These are phyloP conservation scores for Chlamydomonas reinhardtii DNA, from an alignment of 163 green algal genomes.

Conservation along the genomic window DNA sequence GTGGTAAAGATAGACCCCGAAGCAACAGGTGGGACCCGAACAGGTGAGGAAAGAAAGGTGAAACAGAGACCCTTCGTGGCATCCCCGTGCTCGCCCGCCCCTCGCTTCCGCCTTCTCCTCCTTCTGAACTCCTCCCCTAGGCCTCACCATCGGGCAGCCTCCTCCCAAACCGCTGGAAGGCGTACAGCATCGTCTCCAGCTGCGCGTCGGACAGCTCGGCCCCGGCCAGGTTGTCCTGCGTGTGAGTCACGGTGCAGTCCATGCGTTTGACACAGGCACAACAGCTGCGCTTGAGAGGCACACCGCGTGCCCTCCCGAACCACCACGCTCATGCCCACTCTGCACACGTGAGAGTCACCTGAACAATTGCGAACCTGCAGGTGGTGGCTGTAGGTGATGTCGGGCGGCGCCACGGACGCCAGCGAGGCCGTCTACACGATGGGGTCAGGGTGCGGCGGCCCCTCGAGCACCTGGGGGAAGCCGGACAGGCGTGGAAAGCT, in stretches of 20 bases:
- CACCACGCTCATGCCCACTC: too few species aligned
- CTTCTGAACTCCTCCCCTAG: neutral
- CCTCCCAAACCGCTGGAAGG: slow-evolving; percentile 75
- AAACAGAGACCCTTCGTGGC: too few species aligned
- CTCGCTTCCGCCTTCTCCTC: too few species aligned
- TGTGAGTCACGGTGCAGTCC: neutral
- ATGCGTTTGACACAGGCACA: too few species aligned
- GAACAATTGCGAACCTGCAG: slow-evolving; percentile 62
- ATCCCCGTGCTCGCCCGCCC: too few species aligned
- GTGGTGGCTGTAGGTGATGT: slow-evolving; percentile 69
- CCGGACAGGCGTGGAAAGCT: too few species aligned
- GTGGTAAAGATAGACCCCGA: too few species aligned
- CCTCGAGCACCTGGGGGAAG: slow-evolving; percentile 48
- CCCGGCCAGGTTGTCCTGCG: slow-evolving; percentile 58
- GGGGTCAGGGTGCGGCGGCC: slow-evolving; percentile 77
- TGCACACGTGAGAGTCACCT: too few species aligned
- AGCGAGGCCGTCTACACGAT: slow-evolving; percentile 91
- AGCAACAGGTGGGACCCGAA: too few species aligned
- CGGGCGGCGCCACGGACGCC: slow-evolving; percentile 79
- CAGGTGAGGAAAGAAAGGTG: too few species aligned
- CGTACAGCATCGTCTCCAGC: slow-evolving; percentile 83
- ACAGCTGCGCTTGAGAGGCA: too few species aligned
- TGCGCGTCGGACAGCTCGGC: slow-evolving; percentile 71
- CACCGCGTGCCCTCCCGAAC: too few species aligned
- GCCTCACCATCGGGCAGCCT: slow-evolving; percentile 55